Evolutionary conservation across 495 filamentous ascomycete genomes (phyloP).

Genomic region (Pseudotulostoma volvatum): DNA sequence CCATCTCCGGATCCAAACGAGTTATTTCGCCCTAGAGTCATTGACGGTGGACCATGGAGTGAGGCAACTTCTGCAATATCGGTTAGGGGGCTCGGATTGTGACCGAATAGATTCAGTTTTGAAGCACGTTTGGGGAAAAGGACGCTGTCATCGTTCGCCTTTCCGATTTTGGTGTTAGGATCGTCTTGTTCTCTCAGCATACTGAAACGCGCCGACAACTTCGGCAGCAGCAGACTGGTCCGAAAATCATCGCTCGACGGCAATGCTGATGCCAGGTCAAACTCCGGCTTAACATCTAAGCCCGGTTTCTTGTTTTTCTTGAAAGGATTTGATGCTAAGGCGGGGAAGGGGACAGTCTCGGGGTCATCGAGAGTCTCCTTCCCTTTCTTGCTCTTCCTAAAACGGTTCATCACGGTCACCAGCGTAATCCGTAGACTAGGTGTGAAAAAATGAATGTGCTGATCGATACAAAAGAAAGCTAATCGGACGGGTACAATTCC

Average conservation of each 20-base stretch:
- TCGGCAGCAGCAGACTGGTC: constrained; percentile 93
- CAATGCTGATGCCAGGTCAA: constrained; percentile 59
- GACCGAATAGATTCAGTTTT: constrained; percentile 40
- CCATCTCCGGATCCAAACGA: constrained; percentile 40
- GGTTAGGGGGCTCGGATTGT: constrained; percentile 38
- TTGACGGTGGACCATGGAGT: constrained; percentile 47
- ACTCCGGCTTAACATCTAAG: constrained; percentile 39
- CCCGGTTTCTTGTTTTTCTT: constrained; percentile 43
- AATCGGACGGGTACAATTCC: neutral
- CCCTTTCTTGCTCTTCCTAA: constrained; percentile 45
- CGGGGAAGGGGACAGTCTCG: constrained; percentile 1
- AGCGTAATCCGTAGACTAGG: no score
- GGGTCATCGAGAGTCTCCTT: constrained; percentile 14
- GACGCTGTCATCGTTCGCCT: constrained; percentile 88
- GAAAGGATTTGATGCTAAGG: constrained; percentile 28
- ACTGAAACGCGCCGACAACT: constrained; percentile 85
- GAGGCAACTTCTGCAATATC: constrained; percentile 87
- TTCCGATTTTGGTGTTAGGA: constrained; percentile 69
- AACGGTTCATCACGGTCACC: constrained; percentile 46
- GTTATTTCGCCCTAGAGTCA: constrained; percentile 31
- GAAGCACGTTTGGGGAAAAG: constrained; percentile 68
- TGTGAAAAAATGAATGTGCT: neutral
- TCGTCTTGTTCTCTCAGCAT: constrained; percentile 93
- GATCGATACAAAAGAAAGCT: neutral
- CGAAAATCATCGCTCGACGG: constrained; percentile 81